Conservation (phyloP, 495 filamentous ascomycete species). For the Jackrogersella multiformis region DNA sequence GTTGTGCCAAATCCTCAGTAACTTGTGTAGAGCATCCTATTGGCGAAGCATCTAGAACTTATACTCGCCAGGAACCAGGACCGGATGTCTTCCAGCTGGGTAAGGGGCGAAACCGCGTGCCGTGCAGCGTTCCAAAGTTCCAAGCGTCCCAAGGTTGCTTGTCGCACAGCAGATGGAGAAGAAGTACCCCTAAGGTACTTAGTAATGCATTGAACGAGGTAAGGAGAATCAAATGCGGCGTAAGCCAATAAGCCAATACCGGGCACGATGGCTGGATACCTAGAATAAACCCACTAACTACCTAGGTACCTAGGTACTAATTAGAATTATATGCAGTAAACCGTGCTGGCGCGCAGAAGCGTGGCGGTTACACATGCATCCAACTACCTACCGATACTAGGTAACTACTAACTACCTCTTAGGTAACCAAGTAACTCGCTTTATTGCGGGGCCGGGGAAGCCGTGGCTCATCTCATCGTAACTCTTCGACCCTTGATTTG, state of each 20-base stretch:
- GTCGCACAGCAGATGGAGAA: conserved; percentile 24
- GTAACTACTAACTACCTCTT: neutral
- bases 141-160: too few species aligned
- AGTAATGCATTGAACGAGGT: neutral
- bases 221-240: neutral
- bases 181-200: neutral
- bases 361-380: conserved; percentile 13
- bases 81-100: conserved; percentile 13
- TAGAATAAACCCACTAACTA: neutral
- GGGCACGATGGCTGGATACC: too few species aligned
- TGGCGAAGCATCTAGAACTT: conserved; percentile 13
- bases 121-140: conserved; percentile 30
- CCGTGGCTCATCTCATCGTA: conserved; percentile 24
- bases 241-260: conserved; percentile 12
- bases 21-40: too few species aligned
- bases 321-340: conserved; percentile 23
- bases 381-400: too few species aligned
- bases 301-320: neutral
- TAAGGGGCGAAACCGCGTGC: conserved; percentile 19
- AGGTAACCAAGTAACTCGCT: too few species aligned
- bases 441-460: conserved; percentile 30
- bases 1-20: neutral
- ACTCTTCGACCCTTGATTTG: conserved; percentile 33
- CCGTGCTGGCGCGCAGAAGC: conserved; percentile 16
- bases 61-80: conserved; percentile 24